phyloP scores from a whole-genome alignment of 2,329 filamentous ascomycete genomes.

The Neofusicoccum sp. region DNA sequence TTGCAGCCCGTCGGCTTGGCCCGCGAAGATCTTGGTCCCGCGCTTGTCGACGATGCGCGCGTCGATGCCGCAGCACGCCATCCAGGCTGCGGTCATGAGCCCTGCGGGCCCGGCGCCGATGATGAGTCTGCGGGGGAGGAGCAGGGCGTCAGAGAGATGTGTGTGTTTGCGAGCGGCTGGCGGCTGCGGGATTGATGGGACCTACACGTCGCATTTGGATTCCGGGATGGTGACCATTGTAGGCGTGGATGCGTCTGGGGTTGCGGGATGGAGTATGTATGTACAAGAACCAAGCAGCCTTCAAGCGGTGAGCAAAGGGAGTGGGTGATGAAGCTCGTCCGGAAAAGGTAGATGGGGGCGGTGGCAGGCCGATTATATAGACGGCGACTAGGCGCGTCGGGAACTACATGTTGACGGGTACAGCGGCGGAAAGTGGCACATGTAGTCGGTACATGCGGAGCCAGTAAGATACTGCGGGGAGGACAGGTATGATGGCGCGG shows the following conservation, averaged over 20 bases:
- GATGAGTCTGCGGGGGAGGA: conserved; percentile 29
- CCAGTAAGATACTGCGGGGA: background rate
- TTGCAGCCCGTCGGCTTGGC: conserved; percentile 44
- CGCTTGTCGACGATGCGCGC: conserved; percentile 44
- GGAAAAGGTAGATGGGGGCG: background rate
- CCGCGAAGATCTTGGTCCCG: conserved; percentile 39
- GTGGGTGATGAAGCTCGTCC: background rate
- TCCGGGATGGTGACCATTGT: conserved; percentile 22
- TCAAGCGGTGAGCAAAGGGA: background rate
- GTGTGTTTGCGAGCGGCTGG: too few species aligned
- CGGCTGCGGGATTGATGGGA: background rate
- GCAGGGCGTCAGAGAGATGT: background rate
- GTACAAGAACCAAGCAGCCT: background rate
- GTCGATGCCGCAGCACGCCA: conserved; percentile 41
- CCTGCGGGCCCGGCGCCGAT: conserved; percentile 41
- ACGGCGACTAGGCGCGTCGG: background rate
- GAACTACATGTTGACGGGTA: background rate
- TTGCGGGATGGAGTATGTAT: background rate
- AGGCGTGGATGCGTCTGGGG: conserved; percentile 23
- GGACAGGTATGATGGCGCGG: background rate
- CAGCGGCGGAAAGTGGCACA: background rate
- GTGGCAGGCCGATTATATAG: background rate
- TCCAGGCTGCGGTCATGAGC: conserved; percentile 43
- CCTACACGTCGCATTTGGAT: conserved; percentile 38
- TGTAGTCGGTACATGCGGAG: background rate